These are phyloP conservation scores for Leccinum rimulosum DNA, from an alignment of 768 basidiomycete species.

Conservation along the genomic window DNA sequence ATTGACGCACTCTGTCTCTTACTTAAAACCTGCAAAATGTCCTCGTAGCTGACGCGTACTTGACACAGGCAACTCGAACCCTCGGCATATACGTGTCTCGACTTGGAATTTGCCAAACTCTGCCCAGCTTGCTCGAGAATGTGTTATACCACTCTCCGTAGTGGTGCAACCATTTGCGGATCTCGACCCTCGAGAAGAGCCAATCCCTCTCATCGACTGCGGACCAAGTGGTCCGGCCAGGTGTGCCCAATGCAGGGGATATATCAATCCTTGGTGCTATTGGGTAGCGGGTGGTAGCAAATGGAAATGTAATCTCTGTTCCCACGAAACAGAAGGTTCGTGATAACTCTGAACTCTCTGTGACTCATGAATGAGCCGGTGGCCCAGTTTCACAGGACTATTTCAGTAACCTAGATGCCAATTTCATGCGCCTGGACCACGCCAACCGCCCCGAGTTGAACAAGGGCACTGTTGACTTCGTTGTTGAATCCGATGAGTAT, in stretches of 20 bases:
- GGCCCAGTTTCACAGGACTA: constrained; percentile 71
- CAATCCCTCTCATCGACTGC: constrained; percentile 73
- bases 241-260: constrained; percentile 81
- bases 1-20: background rate
- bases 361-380: constrained; percentile 2
- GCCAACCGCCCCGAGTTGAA: constrained; percentile 80
- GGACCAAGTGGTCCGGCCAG: constrained; percentile 75
- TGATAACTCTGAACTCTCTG: constrained; percentile 1
- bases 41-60: constrained; percentile 15
- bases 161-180: constrained; percentile 90
- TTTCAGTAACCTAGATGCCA: constrained; percentile 79
- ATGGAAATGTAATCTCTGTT: constrained; percentile 94
- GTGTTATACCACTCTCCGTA: constrained; percentile 81
- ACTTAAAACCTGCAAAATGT: background rate
- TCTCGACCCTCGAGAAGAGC: constrained; percentile 72
- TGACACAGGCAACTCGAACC: constrained; percentile 77
- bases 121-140: constrained; percentile 74
- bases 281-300: constrained; percentile 80
- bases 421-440: constrained; percentile 77
- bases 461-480: constrained; percentile 90
- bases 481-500: constrained; percentile 71
- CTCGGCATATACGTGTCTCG: constrained; percentile 84
- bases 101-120: constrained; percentile 87
- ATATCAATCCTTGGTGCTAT: constrained; percentile 91
- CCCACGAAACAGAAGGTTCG: constrained; percentile 80